Base-by-base conservation (phyloP, 2,329 filamentous ascomycete genomes). In the Fusarium succisae region DNA sequence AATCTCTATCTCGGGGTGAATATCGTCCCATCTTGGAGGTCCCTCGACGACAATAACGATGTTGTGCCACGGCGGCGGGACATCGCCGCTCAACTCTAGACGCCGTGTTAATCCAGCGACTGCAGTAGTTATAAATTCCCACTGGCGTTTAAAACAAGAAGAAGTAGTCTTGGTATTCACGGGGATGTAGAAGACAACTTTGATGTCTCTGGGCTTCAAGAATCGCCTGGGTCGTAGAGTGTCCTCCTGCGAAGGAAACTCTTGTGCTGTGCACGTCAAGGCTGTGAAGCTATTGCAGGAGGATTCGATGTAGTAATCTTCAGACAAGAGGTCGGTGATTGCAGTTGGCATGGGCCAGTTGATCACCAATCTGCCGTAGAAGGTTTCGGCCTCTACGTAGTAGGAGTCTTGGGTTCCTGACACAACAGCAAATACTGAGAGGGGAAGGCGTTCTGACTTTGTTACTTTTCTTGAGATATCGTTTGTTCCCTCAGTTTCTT, bases 401-500 rank as follows among this genome's bases (percentile, higher is more conserved):
- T 26, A 6, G 35, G 12, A 12, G 7, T 24, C 32, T 26, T 13
- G 17, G 4, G 13, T 26, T 37, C 20, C 9, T 53, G 50, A 15
- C 6, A 11, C 7, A 5, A 8, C 20, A 5, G 22, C 28, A 13
- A 7, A 17, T 48, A 4, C 14, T 7, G 20, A n/a, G 14, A 30
- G 13, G 14, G 9, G 20, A 17, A 12, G 6, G 0, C 4, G 10
- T 0, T 17, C 7, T 6, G 20, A 12, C 9, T 50, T 30, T 6
- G 9, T n/a, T 6, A 6, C 4, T 0, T 50, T n/a, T n/a, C 14
- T 30, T 13, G 20, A 17, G 47, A 13, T 4, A 47, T 18, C 5
- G 14, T 28, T 28, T 5, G 5, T 20, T 15, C 2, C 9, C 24
- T 7, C 13, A 8, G 18, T 0, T 1, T 30, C 4, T 13, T 20